Percentiles rank a stretch among this genome's conserved stretches.
Evolutionary conservation across 345 rosid genomes (phyloP).

Genomic region (Populus davidiana): DNA sequence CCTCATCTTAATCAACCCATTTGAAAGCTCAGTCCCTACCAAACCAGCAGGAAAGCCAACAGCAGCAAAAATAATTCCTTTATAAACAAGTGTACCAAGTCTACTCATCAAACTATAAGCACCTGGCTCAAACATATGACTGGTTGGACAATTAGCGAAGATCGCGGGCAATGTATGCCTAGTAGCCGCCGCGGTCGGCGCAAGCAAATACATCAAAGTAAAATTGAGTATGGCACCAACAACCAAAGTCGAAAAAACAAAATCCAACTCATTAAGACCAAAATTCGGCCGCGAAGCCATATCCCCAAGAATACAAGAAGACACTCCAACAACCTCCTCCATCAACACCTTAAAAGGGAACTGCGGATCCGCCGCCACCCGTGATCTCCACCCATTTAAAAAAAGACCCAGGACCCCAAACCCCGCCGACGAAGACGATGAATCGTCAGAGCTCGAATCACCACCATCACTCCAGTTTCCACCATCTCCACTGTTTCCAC

Average conservation of each 20-base stretch:
- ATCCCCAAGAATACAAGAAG: slow-evolving; percentile 83
- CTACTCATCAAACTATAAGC: slow-evolving; percentile 48
- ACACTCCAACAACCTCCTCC: slow-evolving; percentile 93
- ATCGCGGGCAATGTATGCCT: slow-evolving; percentile 57
- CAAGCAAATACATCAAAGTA: slow-evolving; percentile 85
- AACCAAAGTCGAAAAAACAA: slow-evolving; percentile 83
- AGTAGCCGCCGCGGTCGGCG: slow-evolving; percentile 56
- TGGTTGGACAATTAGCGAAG: slow-evolving; percentile 71
- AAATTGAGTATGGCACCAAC: slow-evolving; percentile 91
- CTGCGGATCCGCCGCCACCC: slow-evolving; percentile 93
- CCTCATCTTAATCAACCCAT: slow-evolving; percentile 77
- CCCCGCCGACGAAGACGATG: slow-evolving; percentile 30
- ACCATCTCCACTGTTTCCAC: slow-evolving; percentile 4
- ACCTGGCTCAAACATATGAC: slow-evolving; percentile 93
- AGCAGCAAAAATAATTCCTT: slow-evolving; percentile 76
- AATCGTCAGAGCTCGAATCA: slow-evolving; percentile 12
- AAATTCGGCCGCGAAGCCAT: slow-evolving; percentile 98
- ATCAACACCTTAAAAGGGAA: slow-evolving; percentile 92
- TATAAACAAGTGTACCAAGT: slow-evolving; percentile 72
- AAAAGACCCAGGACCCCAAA: slow-evolving; percentile 62
- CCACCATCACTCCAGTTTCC: slow-evolving; percentile 4
- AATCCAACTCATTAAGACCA: slow-evolving; percentile 89
- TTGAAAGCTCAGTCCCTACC: slow-evolving; percentile 76
- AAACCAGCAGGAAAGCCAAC: slow-evolving; percentile 95
- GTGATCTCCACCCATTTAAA: slow-evolving; percentile 77